Evolutionary conservation across 129 eudicot genomes (phyloP).

Genomic region (Centrapalus pauciflorus): DNA sequence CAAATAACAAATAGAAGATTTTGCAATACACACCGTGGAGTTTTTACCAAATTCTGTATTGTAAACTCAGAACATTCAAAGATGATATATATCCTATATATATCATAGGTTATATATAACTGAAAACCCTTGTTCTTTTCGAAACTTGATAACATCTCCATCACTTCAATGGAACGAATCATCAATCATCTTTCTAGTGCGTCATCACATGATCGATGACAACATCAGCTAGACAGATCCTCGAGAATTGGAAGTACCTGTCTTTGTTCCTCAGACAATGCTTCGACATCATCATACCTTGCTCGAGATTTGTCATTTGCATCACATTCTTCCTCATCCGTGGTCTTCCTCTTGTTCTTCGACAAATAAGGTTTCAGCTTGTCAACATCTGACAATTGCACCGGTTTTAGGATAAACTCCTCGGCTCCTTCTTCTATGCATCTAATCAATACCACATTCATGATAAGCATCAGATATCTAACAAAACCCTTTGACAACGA

Average conservation of each 20-base stretch:
- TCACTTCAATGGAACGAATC: slow-evolving; percentile 3
- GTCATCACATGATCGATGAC: background rate
- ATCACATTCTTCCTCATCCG: slow-evolving; percentile 36
- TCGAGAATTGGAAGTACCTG: background rate
- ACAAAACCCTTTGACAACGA: background rate
- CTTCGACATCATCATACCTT: slow-evolving; percentile 16
- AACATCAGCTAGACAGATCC: slow-evolving; percentile 8
- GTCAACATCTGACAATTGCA: slow-evolving; percentile 59
- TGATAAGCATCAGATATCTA: background rate
- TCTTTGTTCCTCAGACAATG: slow-evolving; percentile 5
- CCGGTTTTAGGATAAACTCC: slow-evolving; percentile 75
- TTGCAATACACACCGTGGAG: background rate
- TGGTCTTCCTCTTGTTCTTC: slow-evolving; percentile 40
- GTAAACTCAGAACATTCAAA: slow-evolving; percentile 13
- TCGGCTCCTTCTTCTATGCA: slow-evolving; percentile 89
- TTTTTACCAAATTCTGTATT: slow-evolving; percentile 11
- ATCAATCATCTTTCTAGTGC: too few relatives aligned
- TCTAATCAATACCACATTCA: slow-evolving; percentile 19
- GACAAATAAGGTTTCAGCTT: slow-evolving; percentile 56
- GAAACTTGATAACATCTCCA: background rate
- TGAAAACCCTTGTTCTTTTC: background rate
- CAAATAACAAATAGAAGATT: slow-evolving; percentile 11
- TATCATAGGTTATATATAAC: slow-evolving; percentile 1
- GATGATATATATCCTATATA: slow-evolving; percentile 5
- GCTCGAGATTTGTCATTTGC: slow-evolving; percentile 40